Evolutionary conservation across 2,329 filamentous ascomycete genomes (phyloP).

Genomic region (Phyllosticta citribraziliensis): DNA sequence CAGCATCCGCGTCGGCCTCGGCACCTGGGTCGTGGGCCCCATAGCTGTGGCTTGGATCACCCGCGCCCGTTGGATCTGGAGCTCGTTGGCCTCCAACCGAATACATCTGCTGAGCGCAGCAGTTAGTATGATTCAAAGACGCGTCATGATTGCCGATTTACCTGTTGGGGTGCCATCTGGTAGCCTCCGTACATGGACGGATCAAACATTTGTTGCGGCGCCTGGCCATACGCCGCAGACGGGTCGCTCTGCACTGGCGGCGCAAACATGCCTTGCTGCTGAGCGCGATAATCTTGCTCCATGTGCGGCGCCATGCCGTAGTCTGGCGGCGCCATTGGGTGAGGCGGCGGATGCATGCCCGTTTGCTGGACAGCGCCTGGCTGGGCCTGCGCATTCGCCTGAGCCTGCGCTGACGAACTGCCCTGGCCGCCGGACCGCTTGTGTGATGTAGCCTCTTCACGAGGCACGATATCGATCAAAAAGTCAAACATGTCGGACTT

Average conservation of each 20-base stretch:
- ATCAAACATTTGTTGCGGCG: conserved; percentile 66
- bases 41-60: conserved; percentile 28
- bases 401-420: conserved; percentile 26
- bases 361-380: conserved; percentile 26
- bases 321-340: conserved; percentile 45
- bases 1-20: conserved; percentile 29
- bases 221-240: conserved; percentile 63
- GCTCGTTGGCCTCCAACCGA: conserved; percentile 28
- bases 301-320: conserved; percentile 52
- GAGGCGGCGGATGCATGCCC: conserved; percentile 31
- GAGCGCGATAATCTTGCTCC: conserved; percentile 58
- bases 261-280: conserved; percentile 70
- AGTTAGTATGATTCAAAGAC: conserved; percentile 8
- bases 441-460: conserved; percentile 81
- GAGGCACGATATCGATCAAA: conserved; percentile 94
- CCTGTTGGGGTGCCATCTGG: conserved; percentile 74
- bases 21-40: conserved; percentile 21
- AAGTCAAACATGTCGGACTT: conserved; percentile 99
- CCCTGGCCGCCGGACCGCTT: conserved; percentile 48
- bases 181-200: conserved; percentile 77
- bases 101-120: conserved; percentile 23
- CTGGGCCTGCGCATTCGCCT: conserved; percentile 30
- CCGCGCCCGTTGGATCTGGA: conserved; percentile 25
- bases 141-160: conserved; percentile 34
- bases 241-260: conserved; percentile 67